These are phyloP conservation scores for Ophiostoma sp. DNA, from an alignment of 2,329 filamentous ascomycete species.

Conservation along the genomic window DNA sequence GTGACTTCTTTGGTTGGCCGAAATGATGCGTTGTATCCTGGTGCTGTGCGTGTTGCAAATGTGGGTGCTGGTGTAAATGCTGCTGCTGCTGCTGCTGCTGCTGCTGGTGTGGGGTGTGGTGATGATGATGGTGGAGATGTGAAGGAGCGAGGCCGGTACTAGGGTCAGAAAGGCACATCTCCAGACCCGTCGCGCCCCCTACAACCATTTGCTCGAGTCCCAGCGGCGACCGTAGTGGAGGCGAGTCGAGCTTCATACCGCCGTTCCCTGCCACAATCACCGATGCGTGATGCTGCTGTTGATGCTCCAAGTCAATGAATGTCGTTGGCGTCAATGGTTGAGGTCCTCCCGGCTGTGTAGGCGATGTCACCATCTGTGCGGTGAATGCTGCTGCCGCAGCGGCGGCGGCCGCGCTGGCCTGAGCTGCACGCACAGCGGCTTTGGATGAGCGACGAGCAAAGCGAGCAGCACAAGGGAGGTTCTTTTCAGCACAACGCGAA, in stretches of 20 bases:
- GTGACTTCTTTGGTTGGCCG: slow-evolving; percentile 34
- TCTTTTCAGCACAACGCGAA: slow-evolving; percentile 51
- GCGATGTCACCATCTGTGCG: slow-evolving; percentile 29
- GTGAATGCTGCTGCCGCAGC: slow-evolving; percentile 37
- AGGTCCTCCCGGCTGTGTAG: slow-evolving; percentile 32
- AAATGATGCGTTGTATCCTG: not conserved
- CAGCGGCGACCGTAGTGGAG: slow-evolving; percentile 5
- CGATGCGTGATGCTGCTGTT: slow-evolving; percentile 20
- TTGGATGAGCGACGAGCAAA: slow-evolving; percentile 55
- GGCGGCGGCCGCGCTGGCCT: slow-evolving; percentile 39
- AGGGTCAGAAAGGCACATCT: slow-evolving; percentile 28
- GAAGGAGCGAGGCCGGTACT: not conserved
- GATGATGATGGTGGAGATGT: slow-evolving; percentile 19
- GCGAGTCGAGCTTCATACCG: not conserved
- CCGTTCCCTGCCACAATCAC: not conserved
- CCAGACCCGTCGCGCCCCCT: slow-evolving; percentile 11
- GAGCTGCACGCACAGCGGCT: slow-evolving; percentile 46
- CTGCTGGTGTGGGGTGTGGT: slow-evolving; percentile 32
- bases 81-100: slow-evolving; percentile 29
- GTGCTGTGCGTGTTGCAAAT: slow-evolving; percentile 13
- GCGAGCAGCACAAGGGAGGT: slow-evolving; percentile 49
- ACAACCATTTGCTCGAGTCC: slow-evolving; percentile 25
- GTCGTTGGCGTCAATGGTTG: slow-evolving; percentile 37
- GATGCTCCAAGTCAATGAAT: slow-evolving; percentile 42
- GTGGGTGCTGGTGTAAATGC: slow-evolving; percentile 24